These are phyloP conservation scores for Pythium phragmiticola DNA, from an alignment of 352 stramenopile species.

Conservation along the genomic window DNA sequence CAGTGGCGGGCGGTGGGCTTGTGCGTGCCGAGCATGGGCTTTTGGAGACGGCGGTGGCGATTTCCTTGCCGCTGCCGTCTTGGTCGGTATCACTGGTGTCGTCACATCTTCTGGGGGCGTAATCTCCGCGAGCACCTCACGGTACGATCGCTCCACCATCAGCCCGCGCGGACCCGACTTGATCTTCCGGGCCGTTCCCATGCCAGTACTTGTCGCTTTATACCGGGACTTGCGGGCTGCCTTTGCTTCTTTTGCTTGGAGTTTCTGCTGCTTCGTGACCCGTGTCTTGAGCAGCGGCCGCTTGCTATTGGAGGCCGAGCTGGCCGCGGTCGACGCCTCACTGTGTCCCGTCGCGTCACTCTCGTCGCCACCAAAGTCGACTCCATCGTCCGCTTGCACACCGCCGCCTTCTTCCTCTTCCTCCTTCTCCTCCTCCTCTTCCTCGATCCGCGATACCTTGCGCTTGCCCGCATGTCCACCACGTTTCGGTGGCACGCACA, in stretches of 20 bases:
- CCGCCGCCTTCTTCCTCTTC: too few species aligned
- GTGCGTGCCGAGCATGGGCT: not conserved
- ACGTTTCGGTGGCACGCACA: not conserved
- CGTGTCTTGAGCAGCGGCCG: conserved; percentile 16
- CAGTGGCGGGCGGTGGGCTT: not conserved
- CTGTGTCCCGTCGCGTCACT: not conserved
- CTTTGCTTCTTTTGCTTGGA: conserved; percentile 8
- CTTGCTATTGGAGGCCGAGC: conserved; percentile 1
- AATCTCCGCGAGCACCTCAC: too few species aligned
- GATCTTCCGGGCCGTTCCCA: conserved; percentile 1
- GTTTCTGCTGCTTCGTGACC: not conserved
- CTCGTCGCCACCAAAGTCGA: not conserved
- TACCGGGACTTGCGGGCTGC: not conserved
- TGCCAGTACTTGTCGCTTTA: too few species aligned
- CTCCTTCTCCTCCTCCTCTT: conserved; percentile 2
- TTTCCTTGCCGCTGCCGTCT: too few species aligned
- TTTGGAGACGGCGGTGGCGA: too few species aligned
- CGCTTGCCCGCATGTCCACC: not conserved
- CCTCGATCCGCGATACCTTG: not conserved
- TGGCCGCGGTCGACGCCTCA: conserved; percentile 1
- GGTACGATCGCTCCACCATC: too few species aligned
- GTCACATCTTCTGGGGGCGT: too few species aligned
- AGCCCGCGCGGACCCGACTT: not conserved
- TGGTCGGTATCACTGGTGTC: too few species aligned
- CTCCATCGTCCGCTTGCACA: conserved; percentile 4